These are phyloP conservation scores for Galeopsis tetrahit DNA, from an alignment of 257 asterid species.

Conservation along the genomic window DNA sequence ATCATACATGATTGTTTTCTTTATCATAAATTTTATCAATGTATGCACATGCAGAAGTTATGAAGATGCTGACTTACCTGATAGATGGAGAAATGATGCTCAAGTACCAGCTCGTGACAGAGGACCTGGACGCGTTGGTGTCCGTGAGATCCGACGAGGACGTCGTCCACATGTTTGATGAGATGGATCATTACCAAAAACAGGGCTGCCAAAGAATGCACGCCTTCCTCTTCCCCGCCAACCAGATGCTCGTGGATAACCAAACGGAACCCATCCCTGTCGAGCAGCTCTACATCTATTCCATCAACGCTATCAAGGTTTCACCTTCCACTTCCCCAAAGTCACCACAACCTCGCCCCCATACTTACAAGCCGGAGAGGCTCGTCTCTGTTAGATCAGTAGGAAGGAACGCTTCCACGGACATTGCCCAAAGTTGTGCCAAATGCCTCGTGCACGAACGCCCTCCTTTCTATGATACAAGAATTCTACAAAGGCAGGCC, in stretches of 20 bases:
- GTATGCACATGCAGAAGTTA: conserved; percentile 72
- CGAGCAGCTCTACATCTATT: conserved; percentile 73
- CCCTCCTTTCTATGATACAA: conserved; percentile 38
- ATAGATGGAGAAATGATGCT: conserved; percentile 74
- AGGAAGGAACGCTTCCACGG: conserved; percentile 40
- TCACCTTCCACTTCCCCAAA: conserved; percentile 59
- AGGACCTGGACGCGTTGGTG: conserved; percentile 86
- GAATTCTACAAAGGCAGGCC: conserved; percentile 18
- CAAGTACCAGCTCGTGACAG: conserved; percentile 73
- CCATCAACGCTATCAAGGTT: conserved; percentile 57
- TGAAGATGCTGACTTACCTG: conserved; percentile 71
- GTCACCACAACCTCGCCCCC: conserved; percentile 51
- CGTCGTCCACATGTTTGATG: conserved; percentile 74
- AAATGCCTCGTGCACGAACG: conserved; percentile 34
- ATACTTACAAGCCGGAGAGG: conserved; percentile 23
- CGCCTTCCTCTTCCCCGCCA: conserved; percentile 77
- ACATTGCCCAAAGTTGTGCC: conserved; percentile 44
- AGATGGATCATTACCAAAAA: conserved; percentile 53
- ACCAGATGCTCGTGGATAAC: conserved; percentile 30
- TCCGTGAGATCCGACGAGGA: conserved; percentile 80
- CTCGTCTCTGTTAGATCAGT: conserved; percentile 46
- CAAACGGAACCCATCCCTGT: conserved; percentile 34
- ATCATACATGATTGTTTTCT: too few relatives aligned
- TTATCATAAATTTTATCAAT: too few relatives aligned
- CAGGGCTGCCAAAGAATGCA: conserved; percentile 59